phyloP scores from a whole-genome alignment of 768 basidiomycete species.

The Lentinula sp. region DNA sequence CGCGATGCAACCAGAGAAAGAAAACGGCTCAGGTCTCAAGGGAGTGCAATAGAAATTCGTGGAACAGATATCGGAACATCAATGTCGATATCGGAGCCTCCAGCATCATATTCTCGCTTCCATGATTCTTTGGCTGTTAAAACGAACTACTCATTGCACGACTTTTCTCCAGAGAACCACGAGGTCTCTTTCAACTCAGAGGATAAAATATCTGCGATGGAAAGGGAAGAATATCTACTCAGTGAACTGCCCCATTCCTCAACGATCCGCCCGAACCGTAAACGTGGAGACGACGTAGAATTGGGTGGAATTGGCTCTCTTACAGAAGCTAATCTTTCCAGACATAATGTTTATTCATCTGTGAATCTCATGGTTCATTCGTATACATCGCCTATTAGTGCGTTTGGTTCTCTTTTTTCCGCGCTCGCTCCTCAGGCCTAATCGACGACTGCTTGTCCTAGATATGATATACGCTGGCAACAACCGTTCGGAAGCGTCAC shows the following conservation, averaged over 20 bases:
- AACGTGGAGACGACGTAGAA: conserved; percentile 30
- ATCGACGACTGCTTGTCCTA: conserved; percentile 8
- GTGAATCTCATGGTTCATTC: conserved; percentile 52
- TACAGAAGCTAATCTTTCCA: conserved; percentile 38
- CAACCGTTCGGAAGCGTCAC: conserved; percentile 15
- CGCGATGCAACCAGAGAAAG: conserved; percentile 40
- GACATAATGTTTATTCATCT: conserved; percentile 27
- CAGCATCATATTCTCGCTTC: background rate
- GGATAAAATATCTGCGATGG: background rate
- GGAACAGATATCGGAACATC: background rate
- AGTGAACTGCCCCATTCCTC: conserved; percentile 15
- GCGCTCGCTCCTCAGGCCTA: background rate
- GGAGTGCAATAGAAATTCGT: background rate
- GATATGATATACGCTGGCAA: conserved; percentile 20
- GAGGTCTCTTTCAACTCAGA: conserved; percentile 14
- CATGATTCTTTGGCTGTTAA: conserved; percentile 28
- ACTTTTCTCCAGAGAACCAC: conserved; percentile 4
- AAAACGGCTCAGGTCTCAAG: conserved; percentile 18
- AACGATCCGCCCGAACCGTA: conserved; percentile 36
- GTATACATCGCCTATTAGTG: conserved; percentile 70
- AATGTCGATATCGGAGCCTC: background rate
- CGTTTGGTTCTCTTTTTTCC: conserved; percentile 11
- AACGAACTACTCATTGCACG: conserved; percentile 8
- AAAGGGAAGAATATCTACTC: background rate
- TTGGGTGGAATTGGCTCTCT: conserved; percentile 22